phyloP scores from a whole-genome alignment of 202 grass and related monocot genomes.

The Digitaria exilis region DNA sequence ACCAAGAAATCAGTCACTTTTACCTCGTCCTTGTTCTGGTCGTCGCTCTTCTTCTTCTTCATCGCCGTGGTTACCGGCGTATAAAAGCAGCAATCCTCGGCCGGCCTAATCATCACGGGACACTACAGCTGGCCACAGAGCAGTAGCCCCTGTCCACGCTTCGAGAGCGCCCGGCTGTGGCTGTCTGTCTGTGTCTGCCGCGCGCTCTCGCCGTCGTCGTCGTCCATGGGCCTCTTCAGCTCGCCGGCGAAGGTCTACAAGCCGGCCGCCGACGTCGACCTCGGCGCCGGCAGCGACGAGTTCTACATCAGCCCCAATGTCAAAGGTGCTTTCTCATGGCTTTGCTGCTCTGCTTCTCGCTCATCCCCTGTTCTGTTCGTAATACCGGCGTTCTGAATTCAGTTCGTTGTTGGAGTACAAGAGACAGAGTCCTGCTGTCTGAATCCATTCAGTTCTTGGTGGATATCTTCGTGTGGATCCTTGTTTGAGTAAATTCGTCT shows the following conservation, averaged over 20 bases:
- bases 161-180: not conserved
- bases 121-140: not conserved
- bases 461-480: too few relatives aligned
- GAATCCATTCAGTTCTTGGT: slow-evolving; percentile 20
- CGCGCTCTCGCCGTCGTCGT: too few relatives aligned
- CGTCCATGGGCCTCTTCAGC: slow-evolving; percentile 72
- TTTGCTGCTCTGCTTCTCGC: not conserved
- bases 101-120: not conserved
- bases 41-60: not conserved
- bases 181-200: too few relatives aligned
- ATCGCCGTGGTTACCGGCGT: slow-evolving; percentile 2
- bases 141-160: not conserved
- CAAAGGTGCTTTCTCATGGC: slow-evolving; percentile 60
- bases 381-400: not conserved
- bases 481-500: too few relatives aligned
- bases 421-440: not conserved
- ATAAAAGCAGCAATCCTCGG: slow-evolving; percentile 43
- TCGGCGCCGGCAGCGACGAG: slow-evolving; percentile 80
- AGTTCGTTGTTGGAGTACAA: not conserved
- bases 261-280: slow-evolving; percentile 77
- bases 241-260: slow-evolving; percentile 81
- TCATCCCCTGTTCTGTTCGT: not conserved
- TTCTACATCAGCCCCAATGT: slow-evolving; percentile 91
- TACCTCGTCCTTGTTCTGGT: slow-evolving; percentile 2
- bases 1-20: slow-evolving; percentile 33